Evolutionary conservation across 2,329 filamentous ascomycete genomes (phyloP).

Genomic region (Nemania serpens): DNA sequence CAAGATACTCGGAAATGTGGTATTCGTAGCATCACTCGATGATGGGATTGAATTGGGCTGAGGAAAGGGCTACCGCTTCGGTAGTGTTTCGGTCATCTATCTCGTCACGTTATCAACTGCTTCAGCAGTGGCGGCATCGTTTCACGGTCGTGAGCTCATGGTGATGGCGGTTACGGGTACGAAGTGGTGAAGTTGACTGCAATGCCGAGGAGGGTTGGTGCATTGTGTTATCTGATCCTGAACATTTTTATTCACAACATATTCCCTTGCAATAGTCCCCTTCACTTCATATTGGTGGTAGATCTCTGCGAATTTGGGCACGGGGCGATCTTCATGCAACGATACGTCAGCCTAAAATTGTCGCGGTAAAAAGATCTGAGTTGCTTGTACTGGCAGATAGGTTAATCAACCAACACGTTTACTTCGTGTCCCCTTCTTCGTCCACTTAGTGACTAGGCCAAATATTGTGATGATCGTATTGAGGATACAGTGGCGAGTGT

Average conservation of each 20-base stretch:
- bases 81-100: slow-evolving; percentile 1
- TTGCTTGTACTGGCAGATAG: slow-evolving; percentile 22
- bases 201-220: slow-evolving; percentile 9
- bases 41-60: background rate
- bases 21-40: slow-evolving; percentile 9
- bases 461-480: background rate
- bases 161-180: background rate
- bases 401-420: slow-evolving; percentile 15
- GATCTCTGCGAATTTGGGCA: slow-evolving; percentile 25
- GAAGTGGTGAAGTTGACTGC: slow-evolving; percentile 14
- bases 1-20: background rate
- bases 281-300: slow-evolving; percentile 24
- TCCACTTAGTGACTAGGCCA: background rate
- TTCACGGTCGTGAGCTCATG: slow-evolving; percentile 10
- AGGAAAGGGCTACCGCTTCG: background rate
- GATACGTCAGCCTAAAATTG: slow-evolving; percentile 15
- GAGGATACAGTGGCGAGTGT: background rate
- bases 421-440: background rate
- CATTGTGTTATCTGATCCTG: slow-evolving; percentile 23
- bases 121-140: slow-evolving; percentile 5
- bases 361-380: slow-evolving; percentile 15
- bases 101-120: slow-evolving; percentile 5
- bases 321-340: slow-evolving; percentile 15
- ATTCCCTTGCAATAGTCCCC: slow-evolving; percentile 30
- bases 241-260: slow-evolving; percentile 18